Percentiles rank a stretch among this genome's conserved stretches.
Evolutionary conservation across 2,329 filamentous ascomycete species (phyloP).

Genomic region (Mollisiaceae sp.): DNA sequence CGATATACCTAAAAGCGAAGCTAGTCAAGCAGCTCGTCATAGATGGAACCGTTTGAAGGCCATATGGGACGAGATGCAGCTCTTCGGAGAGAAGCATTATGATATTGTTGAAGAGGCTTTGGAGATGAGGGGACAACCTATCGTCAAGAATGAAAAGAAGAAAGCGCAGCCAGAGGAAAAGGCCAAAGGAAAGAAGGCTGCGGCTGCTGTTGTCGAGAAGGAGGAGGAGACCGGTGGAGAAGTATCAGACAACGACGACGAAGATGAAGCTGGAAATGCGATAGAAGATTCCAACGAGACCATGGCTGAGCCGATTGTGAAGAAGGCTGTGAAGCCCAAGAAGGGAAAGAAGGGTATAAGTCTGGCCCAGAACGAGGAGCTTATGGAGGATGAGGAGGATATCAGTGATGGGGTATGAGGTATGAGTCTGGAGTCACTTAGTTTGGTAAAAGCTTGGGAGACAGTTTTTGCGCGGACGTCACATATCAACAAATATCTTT

Average conservation of each 20-base stretch:
- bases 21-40: not conserved
- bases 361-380: not conserved
- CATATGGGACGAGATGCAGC: not conserved
- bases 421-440: not conserved
- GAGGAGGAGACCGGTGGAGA: too few species aligned
- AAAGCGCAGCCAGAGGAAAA: not conserved
- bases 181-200: not conserved
- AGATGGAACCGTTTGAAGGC: not conserved
- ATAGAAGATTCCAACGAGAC: too few species aligned
- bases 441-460: not conserved
- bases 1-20: not conserved
- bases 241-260: too few species aligned
- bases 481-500: not conserved
- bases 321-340: not conserved
- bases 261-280: too few species aligned
- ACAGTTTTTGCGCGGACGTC: not conserved
- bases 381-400: not conserved
- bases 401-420: not conserved
- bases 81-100: constrained; percentile 2
- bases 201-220: too few species aligned
- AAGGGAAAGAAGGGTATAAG: not conserved
- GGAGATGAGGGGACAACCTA: not conserved
- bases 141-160: not conserved
- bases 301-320: too few species aligned
- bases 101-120: not conserved